Evolutionary conservation across 305 asterid genomes (phyloP).

Genomic region (Nicotiana rustica): DNA sequence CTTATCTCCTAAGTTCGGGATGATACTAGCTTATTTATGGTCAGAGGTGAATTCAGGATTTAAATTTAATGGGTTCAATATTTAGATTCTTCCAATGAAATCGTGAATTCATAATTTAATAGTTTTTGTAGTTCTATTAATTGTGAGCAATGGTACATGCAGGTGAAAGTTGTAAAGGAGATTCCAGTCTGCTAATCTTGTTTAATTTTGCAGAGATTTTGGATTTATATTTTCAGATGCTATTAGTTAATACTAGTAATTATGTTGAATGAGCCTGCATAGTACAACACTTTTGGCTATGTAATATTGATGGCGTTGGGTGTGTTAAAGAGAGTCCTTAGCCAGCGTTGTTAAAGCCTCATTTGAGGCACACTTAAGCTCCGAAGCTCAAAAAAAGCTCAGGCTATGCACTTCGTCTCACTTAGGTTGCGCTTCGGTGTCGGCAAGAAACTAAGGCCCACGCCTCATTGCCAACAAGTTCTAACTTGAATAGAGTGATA

Average conservation of each 20-base stretch:
- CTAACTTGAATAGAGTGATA: too few species aligned
- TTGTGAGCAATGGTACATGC: slow-evolving; percentile 1
- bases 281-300: neutral
- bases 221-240: neutral
- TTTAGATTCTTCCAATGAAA: neutral
- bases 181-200: neutral
- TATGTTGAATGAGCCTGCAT: neutral
- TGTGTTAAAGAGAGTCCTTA: neutral
- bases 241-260: neutral
- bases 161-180: neutral
- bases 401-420: too few species aligned
- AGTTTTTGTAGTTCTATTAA: neutral
- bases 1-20: neutral
- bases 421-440: too few species aligned
- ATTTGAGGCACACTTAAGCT: too few species aligned
- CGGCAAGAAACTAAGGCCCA: too few species aligned
- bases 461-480: too few species aligned
- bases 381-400: too few species aligned
- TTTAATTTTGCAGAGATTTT: neutral
- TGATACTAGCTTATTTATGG: neutral
- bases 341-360: too few species aligned
- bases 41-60: neutral
- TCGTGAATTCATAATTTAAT: neutral
- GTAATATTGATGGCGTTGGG: neutral
- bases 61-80: slow-evolving; percentile 1